A percentile compares a stretch with the other conserved stretches of the same genome.
phyloP scores from a whole-genome alignment of 768 basidiomycete species.

The Hericium erinaceus region DNA sequence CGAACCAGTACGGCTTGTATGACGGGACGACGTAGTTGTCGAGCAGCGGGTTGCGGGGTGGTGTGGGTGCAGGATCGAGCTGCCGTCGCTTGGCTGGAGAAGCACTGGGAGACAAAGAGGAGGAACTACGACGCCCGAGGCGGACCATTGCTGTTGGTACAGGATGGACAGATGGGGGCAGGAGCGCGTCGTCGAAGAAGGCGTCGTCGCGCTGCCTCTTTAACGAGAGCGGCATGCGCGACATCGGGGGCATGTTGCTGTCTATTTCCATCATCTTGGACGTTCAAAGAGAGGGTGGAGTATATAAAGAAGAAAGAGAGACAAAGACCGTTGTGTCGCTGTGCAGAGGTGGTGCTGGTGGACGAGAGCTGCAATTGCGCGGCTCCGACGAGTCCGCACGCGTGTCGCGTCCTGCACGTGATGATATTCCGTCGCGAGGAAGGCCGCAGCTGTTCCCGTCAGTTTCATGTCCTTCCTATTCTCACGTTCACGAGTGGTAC shows the following conservation, averaged over 20 bases:
- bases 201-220: neutral
- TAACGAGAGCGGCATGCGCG: neutral
- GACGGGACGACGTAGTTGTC: conserved; percentile 1
- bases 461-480: neutral
- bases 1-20: conserved; percentile 21
- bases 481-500: neutral
- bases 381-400: neutral
- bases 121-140: neutral
- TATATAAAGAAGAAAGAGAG: neutral
- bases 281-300: neutral
- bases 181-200: neutral
- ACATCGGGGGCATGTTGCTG: neutral
- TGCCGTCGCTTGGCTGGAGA: neutral
- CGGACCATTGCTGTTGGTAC: neutral
- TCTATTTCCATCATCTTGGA: neutral
- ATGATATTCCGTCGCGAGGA: neutral
- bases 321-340: neutral
- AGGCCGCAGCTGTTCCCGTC: neutral
- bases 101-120: neutral
- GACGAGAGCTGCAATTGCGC: too few species aligned
- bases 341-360: neutral
- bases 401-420: neutral
- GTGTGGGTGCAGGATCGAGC: neutral
- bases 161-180: neutral
- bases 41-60: neutral